Evolutionary conservation across 169 alveolate genomes (phyloP).

Genomic region (Plasmodium relictum): DNA sequence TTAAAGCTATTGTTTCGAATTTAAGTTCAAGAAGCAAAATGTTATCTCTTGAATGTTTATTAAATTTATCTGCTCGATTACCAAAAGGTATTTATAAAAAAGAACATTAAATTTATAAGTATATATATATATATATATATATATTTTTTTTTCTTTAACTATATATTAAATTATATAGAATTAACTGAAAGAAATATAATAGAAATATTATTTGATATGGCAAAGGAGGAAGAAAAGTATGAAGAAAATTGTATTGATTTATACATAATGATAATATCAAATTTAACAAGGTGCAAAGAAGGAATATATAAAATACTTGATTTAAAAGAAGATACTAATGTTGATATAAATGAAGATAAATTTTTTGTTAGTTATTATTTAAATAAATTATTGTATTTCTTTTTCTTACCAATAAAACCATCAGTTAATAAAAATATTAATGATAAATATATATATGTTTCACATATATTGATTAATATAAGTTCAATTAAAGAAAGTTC

Average conservation of each 20-base stretch:
- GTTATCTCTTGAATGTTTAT: constrained; percentile 42
- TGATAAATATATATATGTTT: constrained; percentile 36
- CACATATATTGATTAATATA: constrained; percentile 45
- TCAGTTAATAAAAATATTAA: constrained; percentile 16
- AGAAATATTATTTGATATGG: constrained; percentile 45
- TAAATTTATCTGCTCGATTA: constrained; percentile 45
- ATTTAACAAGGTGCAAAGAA: constrained; percentile 36
- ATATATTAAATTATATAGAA: constrained; percentile 1
- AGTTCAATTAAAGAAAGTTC: constrained; percentile 45
- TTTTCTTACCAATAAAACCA: constrained; percentile 26
- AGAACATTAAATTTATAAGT: neutral
- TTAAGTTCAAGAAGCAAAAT: constrained; percentile 9
- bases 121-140: neutral
- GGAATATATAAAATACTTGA: constrained; percentile 47
- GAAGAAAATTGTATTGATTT: constrained; percentile 29
- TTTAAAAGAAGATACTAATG: neutral
- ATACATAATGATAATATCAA: constrained; percentile 48
- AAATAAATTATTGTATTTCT: constrained; percentile 39
- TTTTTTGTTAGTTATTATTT: constrained; percentile 24
- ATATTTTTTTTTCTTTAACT: neutral
- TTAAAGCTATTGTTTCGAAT: constrained; percentile 21
- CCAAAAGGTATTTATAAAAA: constrained; percentile 26
- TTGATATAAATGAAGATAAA: neutral
- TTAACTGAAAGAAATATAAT: constrained; percentile 14
- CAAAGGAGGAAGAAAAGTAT: constrained; percentile 38